Evolutionary conservation across 2,329 filamentous ascomycete genomes (phyloP).

Genomic region (Kalmusia sp.): DNA sequence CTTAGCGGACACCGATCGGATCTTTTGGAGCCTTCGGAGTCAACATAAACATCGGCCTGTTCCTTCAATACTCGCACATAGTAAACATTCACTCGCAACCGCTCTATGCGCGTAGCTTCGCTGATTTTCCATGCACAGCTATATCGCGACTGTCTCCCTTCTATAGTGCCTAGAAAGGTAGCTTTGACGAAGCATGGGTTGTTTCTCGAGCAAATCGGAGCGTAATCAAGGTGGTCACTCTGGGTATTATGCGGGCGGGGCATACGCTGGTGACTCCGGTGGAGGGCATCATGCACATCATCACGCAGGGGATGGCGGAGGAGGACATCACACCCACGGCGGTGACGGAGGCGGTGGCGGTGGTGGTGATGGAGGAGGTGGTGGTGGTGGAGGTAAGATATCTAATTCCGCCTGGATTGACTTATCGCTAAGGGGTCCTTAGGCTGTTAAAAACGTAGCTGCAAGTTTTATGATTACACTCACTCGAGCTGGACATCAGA

Average conservation of each 20-base stretch:
- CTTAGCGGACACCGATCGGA: background rate
- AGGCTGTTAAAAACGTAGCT: background rate
- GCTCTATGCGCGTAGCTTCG: background rate
- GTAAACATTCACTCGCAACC: background rate
- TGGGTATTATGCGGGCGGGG: background rate
- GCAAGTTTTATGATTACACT: too few relatives aligned
- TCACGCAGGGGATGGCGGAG: background rate
- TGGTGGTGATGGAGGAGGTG: slow-evolving; percentile 13
- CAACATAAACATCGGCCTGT: background rate
- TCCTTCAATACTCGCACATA: background rate
- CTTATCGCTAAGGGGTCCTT: too few relatives aligned
- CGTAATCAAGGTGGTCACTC: background rate
- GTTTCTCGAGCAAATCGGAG: background rate
- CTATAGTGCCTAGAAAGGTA: background rate
- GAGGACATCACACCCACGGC: slow-evolving; percentile 10
- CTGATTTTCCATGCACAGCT: background rate
- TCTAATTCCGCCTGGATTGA: too few relatives aligned
- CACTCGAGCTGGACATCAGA: too few relatives aligned
- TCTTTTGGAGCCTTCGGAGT: background rate
- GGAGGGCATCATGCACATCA: slow-evolving; percentile 5
- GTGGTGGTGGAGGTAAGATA: slow-evolving; percentile 12
- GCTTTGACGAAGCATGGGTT: slow-evolving; percentile 8
- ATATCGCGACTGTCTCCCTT: background rate
- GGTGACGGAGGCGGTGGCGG: slow-evolving; percentile 16
- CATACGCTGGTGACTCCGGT: background rate